These are phyloP conservation scores for Salvia miltiorrhiza DNA, from an alignment of 257 asterid genomes.

Conservation along the genomic window DNA sequence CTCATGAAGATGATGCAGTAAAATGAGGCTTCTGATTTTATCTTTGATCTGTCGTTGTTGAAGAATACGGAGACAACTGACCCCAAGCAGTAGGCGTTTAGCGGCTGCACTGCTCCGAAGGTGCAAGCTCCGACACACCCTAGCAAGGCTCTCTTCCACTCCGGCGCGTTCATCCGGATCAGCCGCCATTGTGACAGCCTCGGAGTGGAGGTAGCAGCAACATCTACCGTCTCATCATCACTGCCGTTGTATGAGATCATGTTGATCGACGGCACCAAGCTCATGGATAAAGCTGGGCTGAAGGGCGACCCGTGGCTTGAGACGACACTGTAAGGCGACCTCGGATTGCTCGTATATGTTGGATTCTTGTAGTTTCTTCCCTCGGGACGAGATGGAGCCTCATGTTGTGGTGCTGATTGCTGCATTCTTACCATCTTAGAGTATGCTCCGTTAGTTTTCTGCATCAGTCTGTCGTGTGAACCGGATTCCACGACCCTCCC, in stretches of 20 bases:
- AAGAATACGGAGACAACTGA: conserved; percentile 56
- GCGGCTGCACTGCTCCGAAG: conserved; percentile 63
- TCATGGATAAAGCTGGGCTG: conserved; percentile 37
- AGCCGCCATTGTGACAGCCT: conserved; percentile 44
- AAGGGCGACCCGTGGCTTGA: conserved; percentile 51
- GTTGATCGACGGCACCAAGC: conserved; percentile 34
- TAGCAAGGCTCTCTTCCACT: conserved; percentile 63
- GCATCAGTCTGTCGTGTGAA: conserved; percentile 58
- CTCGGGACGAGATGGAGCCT: conserved; percentile 11
- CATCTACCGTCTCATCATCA: conserved; percentile 28
- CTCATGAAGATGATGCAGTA: conserved; percentile 38
- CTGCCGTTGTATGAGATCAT: conserved; percentile 41
- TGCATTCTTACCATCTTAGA: conserved; percentile 52
- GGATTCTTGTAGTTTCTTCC: neutral
- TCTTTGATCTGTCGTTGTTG: conserved; percentile 23
- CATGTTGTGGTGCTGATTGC: conserved; percentile 29
- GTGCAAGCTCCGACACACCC: conserved; percentile 59
- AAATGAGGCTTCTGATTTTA: conserved; percentile 39
- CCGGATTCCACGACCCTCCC: conserved; percentile 67
- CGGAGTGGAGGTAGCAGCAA: neutral
- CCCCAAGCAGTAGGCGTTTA: conserved; percentile 61
- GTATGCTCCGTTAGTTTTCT: conserved; percentile 34
- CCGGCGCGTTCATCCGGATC: conserved; percentile 58
- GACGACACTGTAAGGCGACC: conserved; percentile 26
- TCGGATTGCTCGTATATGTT: conserved; percentile 14